Base-by-base conservation (phyloP, 2,329 filamentous ascomycete species). In the Atkinsonella hypoxylon region DNA sequence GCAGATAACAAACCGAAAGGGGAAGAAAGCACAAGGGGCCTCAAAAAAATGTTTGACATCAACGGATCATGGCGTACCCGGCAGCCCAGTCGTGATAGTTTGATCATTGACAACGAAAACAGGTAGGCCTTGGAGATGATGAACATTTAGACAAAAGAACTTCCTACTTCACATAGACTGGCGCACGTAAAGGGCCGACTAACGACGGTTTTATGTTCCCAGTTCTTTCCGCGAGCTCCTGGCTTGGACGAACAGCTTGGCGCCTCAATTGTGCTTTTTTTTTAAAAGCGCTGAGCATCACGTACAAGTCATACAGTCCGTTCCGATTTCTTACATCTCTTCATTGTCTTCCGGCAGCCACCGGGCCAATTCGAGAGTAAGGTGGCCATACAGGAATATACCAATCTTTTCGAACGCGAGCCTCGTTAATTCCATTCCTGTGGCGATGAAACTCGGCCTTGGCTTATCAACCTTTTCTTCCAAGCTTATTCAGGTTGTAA, bases 311-410 rank as follows among this genome's bases (percentile, higher is more conserved):
- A 44, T 56, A 34, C 54, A 55, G 53, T 58, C 30, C 42, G 53
- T 54, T 3, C 12, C 20, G 1, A 13, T 15, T 0, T 26, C 20
- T 12, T 20, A 2, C 13, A 18, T 20, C 26, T 18, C 36, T 11
- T 26, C 1, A n/a, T 40, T 26, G 8, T 26, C 4, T 26, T 7
- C 26, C 26, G 26, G 26, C 26, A 26, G 26, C 4, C 69, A 18
- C 66, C 67, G 0, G 53, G 46, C 1, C 56, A 59, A 18, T 69
- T 70, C 42, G 63, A 65, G 30, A 61, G 62, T 10, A 57, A 66
- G 51, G 61, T 62, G 0, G 44, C 67, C 18, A 63, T 69, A 39
- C 57, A 59, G n/a, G 66, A 70, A 36, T 66, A 54, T 30, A 60
- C 59, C 6, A 56, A 53, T 32, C n/a, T 53, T n/a, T 52, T 56